A percentile compares a stretch with the other conserved stretches of the same genome.
phyloP scores from a whole-genome alignment of 1,284 basidiomycete species.

The Fomes fomentarius region DNA sequence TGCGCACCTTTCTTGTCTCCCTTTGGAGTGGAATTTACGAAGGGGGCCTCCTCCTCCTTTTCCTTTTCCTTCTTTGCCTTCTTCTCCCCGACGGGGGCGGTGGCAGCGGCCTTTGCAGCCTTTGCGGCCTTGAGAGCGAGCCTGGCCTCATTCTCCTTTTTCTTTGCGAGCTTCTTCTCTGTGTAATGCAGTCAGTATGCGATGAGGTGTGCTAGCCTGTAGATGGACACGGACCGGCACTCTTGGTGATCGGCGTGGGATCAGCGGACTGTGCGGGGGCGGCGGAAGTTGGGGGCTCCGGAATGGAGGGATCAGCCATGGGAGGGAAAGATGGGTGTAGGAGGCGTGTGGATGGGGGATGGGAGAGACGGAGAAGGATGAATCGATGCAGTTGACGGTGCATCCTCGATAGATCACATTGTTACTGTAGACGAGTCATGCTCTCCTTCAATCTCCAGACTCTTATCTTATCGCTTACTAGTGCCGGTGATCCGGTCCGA shows the following conservation, averaged over 20 bases:
- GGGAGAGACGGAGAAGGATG: conserved; percentile 12
- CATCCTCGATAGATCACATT: conserved; percentile 22
- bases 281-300: conserved; percentile 9
- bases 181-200: neutral
- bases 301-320: conserved; percentile 30
- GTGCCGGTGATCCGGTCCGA: too few relatives aligned
- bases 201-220: neutral
- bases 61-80: conserved; percentile 79
- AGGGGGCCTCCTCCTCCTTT: conserved; percentile 69
- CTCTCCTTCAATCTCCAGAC: conserved; percentile 2
- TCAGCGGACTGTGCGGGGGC: conserved; percentile 19
- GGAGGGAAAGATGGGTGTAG: conserved; percentile 5
- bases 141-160: conserved; percentile 58
- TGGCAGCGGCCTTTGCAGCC: conserved; percentile 51
- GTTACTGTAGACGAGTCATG: conserved; percentile 11
- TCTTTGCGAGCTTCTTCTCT: conserved; percentile 48
- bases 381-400: conserved; percentile 24
- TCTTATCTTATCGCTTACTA: conserved; percentile 2
- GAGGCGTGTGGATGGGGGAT: conserved; percentile 11
- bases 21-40: conserved; percentile 85
- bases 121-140: conserved; percentile 80
- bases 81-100: conserved; percentile 55
- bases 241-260: conserved; percentile 32
- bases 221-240: conserved; percentile 30
- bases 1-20: conserved; percentile 88